These are phyloP conservation scores for Penicillium sp. DNA, from an alignment of 2,329 filamentous ascomycete genomes.

Conservation along the genomic window DNA sequence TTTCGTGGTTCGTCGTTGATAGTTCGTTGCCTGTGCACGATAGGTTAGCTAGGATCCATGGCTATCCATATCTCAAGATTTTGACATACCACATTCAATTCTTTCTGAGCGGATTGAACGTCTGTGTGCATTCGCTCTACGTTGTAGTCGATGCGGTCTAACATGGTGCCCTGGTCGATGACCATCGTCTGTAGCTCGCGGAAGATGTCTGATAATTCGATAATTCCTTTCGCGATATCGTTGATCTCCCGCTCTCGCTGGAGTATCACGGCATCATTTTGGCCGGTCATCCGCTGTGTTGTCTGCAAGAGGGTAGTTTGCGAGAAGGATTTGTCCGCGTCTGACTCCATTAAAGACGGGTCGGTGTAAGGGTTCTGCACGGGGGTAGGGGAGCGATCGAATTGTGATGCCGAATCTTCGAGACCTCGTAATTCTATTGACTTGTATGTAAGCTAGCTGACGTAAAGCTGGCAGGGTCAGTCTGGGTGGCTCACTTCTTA, in stretches of 20 bases:
- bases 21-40: slow-evolving; percentile 68
- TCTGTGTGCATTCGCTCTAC: slow-evolving; percentile 94
- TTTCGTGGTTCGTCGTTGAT: slow-evolving; percentile 87
- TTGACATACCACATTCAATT: slow-evolving; percentile 72
- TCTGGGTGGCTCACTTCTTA: slow-evolving; percentile 72
- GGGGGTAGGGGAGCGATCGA: slow-evolving; percentile 55
- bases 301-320: slow-evolving; percentile 86
- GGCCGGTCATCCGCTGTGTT: slow-evolving; percentile 58
- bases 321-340: slow-evolving; percentile 89
- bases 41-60: slow-evolving; percentile 5
- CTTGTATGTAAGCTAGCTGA: slow-evolving; percentile 18
- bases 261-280: slow-evolving; percentile 81
- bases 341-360: slow-evolving; percentile 88
- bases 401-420: slow-evolving; percentile 63
- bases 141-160: slow-evolving; percentile 97
- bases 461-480: background rate
- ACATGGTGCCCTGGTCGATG: slow-evolving; percentile 86
- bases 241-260: slow-evolving; percentile 97
- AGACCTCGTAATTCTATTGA: slow-evolving; percentile 73
- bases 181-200: slow-evolving; percentile 96
- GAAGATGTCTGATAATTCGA: slow-evolving; percentile 95
- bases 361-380: slow-evolving; percentile 73
- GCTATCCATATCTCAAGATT: background rate
- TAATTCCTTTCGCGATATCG: slow-evolving; percentile 97
- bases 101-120: slow-evolving; percentile 90